Conservation (phyloP, 805 yeast species). For the Cyberlindnera americana region DNA sequence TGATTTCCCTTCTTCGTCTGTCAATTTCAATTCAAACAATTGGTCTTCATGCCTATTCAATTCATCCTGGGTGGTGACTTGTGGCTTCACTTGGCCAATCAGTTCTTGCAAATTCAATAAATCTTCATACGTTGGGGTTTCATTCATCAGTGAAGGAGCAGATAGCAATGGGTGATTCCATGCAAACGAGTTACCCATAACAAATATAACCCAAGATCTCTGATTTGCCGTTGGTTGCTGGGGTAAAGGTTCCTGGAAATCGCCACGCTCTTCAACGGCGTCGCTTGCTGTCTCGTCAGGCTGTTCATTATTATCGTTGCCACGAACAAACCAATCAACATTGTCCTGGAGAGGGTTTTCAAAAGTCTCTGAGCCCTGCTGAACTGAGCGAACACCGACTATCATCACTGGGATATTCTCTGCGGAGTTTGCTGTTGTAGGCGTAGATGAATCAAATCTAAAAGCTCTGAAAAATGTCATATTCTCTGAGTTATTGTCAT, state of each 20-base stretch:
- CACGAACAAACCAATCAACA: constrained; percentile 16
- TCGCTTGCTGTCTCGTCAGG: too few relatives aligned
- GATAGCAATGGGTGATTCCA: constrained; percentile 45
- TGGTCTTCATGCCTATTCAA: constrained; percentile 38
- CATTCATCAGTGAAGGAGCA: constrained; percentile 45
- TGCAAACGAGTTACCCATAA: constrained; percentile 54
- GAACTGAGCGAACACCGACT: constrained; percentile 44
- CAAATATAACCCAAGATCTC: constrained; percentile 60
- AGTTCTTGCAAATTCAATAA: constrained; percentile 43
- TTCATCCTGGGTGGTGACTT: constrained; percentile 40
- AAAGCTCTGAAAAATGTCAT: constrained; percentile 42
- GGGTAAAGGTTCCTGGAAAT: constrained; percentile 6
- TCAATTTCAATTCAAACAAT: constrained; percentile 19
- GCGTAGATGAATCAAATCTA: constrained; percentile 30
- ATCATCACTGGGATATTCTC: constrained; percentile 44
- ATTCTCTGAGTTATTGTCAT: constrained; percentile 3
- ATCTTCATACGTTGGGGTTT: constrained; percentile 50
- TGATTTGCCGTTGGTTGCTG: constrained; percentile 22
- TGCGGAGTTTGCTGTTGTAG: not conserved
- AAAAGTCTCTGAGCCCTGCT: constrained; percentile 16
- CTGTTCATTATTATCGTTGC: too few relatives aligned
- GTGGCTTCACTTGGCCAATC: constrained; percentile 44
- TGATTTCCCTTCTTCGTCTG: not conserved
- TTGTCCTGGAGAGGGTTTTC: constrained; percentile 14
- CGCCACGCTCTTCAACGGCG: constrained; percentile 6